A percentile compares a stretch with the other conserved stretches of the same genome.
Conservation (phyloP, 2,329 filamentous ascomycete genomes). For the Xylaria hypoxylon region DNA sequence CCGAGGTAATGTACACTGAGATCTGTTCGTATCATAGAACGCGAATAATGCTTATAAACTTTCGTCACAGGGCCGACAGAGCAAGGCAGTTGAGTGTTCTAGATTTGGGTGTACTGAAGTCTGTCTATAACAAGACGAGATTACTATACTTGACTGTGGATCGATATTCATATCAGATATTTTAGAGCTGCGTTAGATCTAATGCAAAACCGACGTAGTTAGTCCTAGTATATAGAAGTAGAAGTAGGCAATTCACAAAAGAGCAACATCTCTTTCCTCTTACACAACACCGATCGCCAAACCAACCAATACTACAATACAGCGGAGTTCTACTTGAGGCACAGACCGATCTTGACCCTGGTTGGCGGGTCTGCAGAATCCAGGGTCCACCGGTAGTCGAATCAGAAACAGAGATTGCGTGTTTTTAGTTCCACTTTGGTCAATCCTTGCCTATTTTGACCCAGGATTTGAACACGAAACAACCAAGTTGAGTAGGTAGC, state of each 20-base stretch:
- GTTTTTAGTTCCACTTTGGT: slow-evolving; percentile 6
- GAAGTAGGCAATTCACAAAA: too few species aligned
- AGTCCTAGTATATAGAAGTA: too few species aligned
- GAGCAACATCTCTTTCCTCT: too few species aligned
- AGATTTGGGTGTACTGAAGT: not conserved
- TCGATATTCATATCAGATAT: too few species aligned
- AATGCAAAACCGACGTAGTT: not conserved
- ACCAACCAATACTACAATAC: not conserved
- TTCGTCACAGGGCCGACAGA: not conserved
- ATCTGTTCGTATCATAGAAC: not conserved
- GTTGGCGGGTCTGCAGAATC: not conserved
- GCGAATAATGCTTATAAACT: not conserved
- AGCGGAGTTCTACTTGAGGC: slow-evolving; percentile 33
- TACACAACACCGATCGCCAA: slow-evolving; percentile 8
- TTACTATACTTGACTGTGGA: too few species aligned
- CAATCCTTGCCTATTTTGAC: not conserved
- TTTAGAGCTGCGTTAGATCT: not conserved
- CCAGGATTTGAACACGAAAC: slow-evolving; percentile 1
- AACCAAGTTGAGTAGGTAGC: not conserved
- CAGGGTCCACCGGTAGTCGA: slow-evolving; percentile 21
- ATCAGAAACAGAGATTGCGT: slow-evolving; percentile 6
- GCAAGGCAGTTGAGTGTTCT: not conserved
- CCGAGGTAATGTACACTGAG: not conserved
- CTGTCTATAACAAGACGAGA: too few species aligned
- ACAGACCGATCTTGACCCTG: slow-evolving; percentile 17